Base-by-base conservation (phyloP, 352 stramenopile species). In the Pythium inflatum region DNA sequence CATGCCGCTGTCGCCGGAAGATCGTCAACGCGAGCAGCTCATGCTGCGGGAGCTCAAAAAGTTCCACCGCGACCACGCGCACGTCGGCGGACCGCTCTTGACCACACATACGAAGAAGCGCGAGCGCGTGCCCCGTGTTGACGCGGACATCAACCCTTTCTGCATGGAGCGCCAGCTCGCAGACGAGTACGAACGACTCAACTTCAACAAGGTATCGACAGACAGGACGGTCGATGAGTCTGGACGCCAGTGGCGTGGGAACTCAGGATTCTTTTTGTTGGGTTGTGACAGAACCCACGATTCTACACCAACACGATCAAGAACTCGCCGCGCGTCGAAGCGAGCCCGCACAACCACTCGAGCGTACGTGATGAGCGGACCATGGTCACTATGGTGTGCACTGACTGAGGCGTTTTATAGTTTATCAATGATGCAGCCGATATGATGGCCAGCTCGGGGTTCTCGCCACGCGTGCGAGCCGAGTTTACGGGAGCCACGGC, bases 301-400 rank as follows among this genome's bases (percentile, higher is more conserved):
- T 91, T 91, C 71, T 94, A 91, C 56, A 80, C 74, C 49, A 65
- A 78, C 51, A 82, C 79, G 18, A 71, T 91, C 58, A 76, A 79
- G 22, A 80, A 81, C 45, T 80, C 79, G 25, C 60, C 75, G 9
- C 73, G 76, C 0, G 34, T 82, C 0, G 73, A 77, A 27, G 79
- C 87, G 62, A 93, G 92, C 48, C 85, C 79, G 24, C 85, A 75
- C 50, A 94, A 92, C 55, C 77, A 94, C 75, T 92, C 83, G 16
- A 92, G 83, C 58, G 84, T 92, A 82, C 54, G 73, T n/a, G n/a
- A n/a, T n/a, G n/a, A n/a, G n/a, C n/a, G n/a, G n/a, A n/a, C n/a
- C n/a, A n/a, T n/a, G n/a, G n/a, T n/a, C 11, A 43, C 16, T 58
- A 30, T 5, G 8, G 16, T 53, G n/a, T 27, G 1, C 16, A 46